Evolutionary conservation across 331 rosid genomes (phyloP), one percentile per base, ranked within the genome.

Genomic region (Ulmus americana): DNA sequence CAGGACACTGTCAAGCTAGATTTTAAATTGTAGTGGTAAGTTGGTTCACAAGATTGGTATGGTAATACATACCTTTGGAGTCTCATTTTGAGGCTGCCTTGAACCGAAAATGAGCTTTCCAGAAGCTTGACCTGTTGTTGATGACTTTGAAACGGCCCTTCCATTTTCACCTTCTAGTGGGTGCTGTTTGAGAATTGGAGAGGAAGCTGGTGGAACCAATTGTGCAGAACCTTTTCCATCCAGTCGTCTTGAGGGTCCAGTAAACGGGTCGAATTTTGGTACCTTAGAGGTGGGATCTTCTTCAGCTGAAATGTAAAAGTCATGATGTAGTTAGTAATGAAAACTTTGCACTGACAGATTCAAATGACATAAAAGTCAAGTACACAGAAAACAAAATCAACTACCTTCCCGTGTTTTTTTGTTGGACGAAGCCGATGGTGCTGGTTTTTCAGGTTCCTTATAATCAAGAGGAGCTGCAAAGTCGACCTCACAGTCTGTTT

Each of bases 61-160:
- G 7, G 55, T 57, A 66, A 58, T 13, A 12, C 49, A 41, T 65
- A 84, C 86, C 41, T 73, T 70, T 45, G 77, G 68, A 65, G 79
- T 38, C 70, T 71, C 68, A 57, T 44, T 53, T 18, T 10, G 20
- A 0, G 75, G 65, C 38, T 57, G 64, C 22, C 45, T 71, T 65
- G 86, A 78, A 20, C 86, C 86, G 43, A 85, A 83, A 48, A 85
- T 83, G 3, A 80, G 86, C 71, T 70, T 84, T 75, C 80, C 81
- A 66, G 76, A 13, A 42, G 28, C 20, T 72, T 63, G 71, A n/a
- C 39, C 44, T 0, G 71, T 39, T 22, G 69, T 47, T 12, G 74
- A 68, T 47, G 82, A 60, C 62, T 67, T 71, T 3, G 79, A 72
- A 75, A 45, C 64, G 45, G 57, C 55, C 52, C 61, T 59, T 63